phyloP scores from a whole-genome alignment of 148 eudicot species.

The Heliamphora exappendiculata region DNA sequence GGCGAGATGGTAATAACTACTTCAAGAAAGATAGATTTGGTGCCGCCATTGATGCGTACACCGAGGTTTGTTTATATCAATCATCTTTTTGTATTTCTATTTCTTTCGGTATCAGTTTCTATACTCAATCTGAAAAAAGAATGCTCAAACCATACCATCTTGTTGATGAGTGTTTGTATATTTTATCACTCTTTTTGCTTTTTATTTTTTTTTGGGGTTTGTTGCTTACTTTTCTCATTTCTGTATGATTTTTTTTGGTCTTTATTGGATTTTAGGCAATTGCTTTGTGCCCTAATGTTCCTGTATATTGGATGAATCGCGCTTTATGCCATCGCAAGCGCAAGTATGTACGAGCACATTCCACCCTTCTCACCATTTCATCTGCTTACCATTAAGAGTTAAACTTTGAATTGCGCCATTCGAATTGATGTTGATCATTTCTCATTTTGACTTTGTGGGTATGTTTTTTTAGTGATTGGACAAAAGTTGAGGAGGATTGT shows the following conservation, averaged over 20 bases:
- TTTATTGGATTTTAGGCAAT: not conserved
- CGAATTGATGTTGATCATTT: not conserved
- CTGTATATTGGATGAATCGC: slow-evolving; percentile 49
- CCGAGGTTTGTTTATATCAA: slow-evolving; percentile 42
- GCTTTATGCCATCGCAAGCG: slow-evolving; percentile 70
- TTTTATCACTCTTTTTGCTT: not conserved
- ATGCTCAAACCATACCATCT: too few relatives aligned
- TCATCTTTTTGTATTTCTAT: not conserved
- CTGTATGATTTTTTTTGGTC: slow-evolving; percentile 51
- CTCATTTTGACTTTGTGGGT: not conserved
- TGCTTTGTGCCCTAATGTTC: slow-evolving; percentile 27
- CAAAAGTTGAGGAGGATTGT: slow-evolving; percentile 80
- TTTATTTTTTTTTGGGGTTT: not conserved
- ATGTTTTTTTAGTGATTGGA: slow-evolving; percentile 55
- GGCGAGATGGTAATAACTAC: slow-evolving; percentile 58
- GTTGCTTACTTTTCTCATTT: slow-evolving; percentile 7
- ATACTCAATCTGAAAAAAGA: too few relatives aligned
- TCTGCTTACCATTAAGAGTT: not conserved
- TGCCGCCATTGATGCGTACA: slow-evolving; percentile 95
- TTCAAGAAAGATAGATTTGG: slow-evolving; percentile 56
- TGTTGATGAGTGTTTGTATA: not conserved
- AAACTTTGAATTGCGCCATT: not conserved
- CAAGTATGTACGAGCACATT: slow-evolving; percentile 40
- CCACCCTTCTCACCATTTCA: not conserved
- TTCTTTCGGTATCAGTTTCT: too few relatives aligned